Base-by-base conservation (phyloP, 2,329 filamentous ascomycete species). In the Dactylellina cionopaga region DNA sequence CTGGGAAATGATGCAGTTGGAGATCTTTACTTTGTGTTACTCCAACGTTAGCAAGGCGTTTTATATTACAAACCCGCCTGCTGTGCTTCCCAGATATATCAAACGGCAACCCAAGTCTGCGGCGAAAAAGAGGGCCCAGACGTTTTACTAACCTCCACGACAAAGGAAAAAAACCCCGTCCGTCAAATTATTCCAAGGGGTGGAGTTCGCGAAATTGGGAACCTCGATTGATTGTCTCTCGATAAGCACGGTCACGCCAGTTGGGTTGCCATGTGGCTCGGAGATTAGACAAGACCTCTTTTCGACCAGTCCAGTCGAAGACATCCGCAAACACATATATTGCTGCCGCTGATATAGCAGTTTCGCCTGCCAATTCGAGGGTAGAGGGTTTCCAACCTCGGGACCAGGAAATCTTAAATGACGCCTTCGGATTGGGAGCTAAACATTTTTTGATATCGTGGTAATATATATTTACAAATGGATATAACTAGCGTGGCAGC, bases 201-300 rank as follows among this genome's bases (percentile, higher is more conserved):
- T n/a, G n/a, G n/a, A n/a, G n/a, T n/a, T n/a, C 15, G n/a, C 5
- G 9, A 33, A 29, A n/a, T n/a, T n/a, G 3, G 22, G 25, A 51
- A 33, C 22, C 13, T 19, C 3, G 37, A 10, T 41, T 7, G n/a
- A n/a, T 17, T 51, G 46, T 33, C 27, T 51, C 46, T 51, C 46
- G 46, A 51, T 51, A 51, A 51, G 46, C 3, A 44, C 7, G 37
- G 10, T 64, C 59, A 64, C 51, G 27, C 59, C 51, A 64, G n/a
- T n/a, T n/a, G n/a, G 59, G 59, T 64, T 22, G 59, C 59, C 59
- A 64, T 64, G 59, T 64, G 59, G 59, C 59, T 44, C 59, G 59
- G 59, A 64, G 59, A 64, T 64, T 64, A 63, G 46, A 46, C 47
- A 29, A 51, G 47, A 44, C 29, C 13, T 60, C 17, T 41, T 60